Base-by-base conservation (phyloP, 176 grass and related monocot genomes). In the Echinochloa phyllopogon region DNA sequence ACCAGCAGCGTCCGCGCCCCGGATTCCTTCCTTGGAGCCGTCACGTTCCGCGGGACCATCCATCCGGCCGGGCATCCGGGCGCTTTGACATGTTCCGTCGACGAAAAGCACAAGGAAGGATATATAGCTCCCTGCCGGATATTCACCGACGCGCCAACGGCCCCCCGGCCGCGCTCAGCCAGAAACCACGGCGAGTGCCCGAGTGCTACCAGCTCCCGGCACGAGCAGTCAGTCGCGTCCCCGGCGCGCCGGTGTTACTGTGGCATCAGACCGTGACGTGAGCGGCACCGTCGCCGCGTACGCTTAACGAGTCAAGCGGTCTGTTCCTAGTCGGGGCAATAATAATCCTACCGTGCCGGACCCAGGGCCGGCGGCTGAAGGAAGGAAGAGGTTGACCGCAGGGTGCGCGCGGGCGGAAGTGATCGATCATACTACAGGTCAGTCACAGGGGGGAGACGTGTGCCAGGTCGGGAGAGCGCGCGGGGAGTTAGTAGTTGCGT, bases 11-110 rank as follows among this genome's bases (percentile, higher is more conserved):
- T 45, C 43, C 43, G 21, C 65, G 66, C 39, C 18, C 66, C 4
- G 66, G 66, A 69, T 70, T 70, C 40, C 67, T 70, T 44, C 2
- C 67, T 20, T 70, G 67, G 21, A 44, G 41, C 41, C 67, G 67
- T 70, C 21, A 70, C 20, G 10, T 21, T 69, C 66, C 20, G 40
- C 9, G 66, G 39, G 25, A 64, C 61, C 61, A 64, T 36, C n/a
- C 59, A n/a, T 56, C 23, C 7, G 2, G 0, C 24, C 11, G 27
- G 18, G 9, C 61, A 62, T 62, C 59, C 59, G 24, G 61, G 23
- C 67, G 69, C 69, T 4, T 29, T 49, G 69, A 72, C 69, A 50
- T 25, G 45, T 73, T 73, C 45, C 43, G 69, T 45, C n/a, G n/a
- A 44, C 45, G 23, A 15, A 51, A 17, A 50, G 9, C 57, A 24